Evolutionary conservation across 176 grass and related monocot genomes (phyloP).

Genomic region (Chrysopogon serrulatus): DNA sequence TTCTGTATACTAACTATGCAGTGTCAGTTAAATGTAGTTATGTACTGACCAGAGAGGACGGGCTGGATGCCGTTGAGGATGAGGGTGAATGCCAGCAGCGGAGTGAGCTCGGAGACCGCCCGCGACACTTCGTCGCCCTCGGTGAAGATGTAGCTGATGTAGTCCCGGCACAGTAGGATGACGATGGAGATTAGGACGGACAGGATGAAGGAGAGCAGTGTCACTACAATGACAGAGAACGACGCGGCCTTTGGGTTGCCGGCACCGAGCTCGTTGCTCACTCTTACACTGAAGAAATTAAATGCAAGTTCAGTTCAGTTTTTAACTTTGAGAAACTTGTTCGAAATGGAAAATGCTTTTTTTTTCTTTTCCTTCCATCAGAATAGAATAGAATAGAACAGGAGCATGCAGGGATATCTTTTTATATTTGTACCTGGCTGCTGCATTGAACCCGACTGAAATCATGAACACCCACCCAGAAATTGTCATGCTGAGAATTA

Average conservation of each 20-base stretch:
- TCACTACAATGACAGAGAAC: conserved; percentile 48
- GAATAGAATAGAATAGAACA: too few relatives aligned
- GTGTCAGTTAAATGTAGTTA: not conserved
- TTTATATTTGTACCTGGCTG: conserved; percentile 51
- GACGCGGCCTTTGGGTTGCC: conserved; percentile 49
- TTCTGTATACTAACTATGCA: not conserved
- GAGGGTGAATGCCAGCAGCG: conserved; percentile 48
- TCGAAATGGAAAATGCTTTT: not conserved
- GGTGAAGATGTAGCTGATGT: conserved; percentile 58
- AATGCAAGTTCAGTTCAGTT: not conserved
- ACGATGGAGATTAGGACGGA: conserved; percentile 17
- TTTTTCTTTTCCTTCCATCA: not conserved
- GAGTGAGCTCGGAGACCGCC: conserved; percentile 40
- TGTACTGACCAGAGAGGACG: conserved; percentile 49
- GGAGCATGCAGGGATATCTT: too few relatives aligned
- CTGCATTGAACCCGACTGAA: conserved; percentile 81
- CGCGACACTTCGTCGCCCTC: conserved; percentile 38
- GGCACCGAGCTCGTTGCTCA: conserved; percentile 45
- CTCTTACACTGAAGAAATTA: conserved; percentile 18
- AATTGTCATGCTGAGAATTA: conserved; percentile 58
- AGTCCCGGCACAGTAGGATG: conserved; percentile 35
- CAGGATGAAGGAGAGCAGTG: conserved; percentile 19
- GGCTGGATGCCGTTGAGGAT: conserved; percentile 70
- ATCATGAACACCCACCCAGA: conserved; percentile 85
- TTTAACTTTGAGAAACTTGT: too few relatives aligned